Conservation (phyloP, 495 filamentous ascomycete genomes). For the Podospora pseudopauciseta region DNA sequence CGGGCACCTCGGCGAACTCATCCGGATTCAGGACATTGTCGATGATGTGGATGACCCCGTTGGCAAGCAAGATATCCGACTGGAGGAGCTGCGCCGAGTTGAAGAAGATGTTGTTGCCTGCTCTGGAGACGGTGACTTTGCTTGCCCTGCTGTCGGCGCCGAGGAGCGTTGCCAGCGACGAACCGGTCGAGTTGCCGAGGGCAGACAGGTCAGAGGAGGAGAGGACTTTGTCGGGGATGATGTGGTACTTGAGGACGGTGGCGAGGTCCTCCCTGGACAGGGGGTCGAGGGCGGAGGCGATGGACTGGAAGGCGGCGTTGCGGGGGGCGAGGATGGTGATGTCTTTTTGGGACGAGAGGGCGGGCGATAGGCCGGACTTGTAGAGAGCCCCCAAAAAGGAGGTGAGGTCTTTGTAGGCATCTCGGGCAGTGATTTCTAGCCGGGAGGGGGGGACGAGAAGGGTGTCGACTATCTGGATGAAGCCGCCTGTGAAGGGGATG, state of each 20-base stretch:
- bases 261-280: slow-evolving; percentile 44
- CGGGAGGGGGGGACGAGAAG: slow-evolving; percentile 54
- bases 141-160: slow-evolving; percentile 29
- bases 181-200: slow-evolving; percentile 42
- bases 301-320: slow-evolving; percentile 57
- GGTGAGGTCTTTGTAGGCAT: slow-evolving; percentile 48
- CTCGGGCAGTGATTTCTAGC: slow-evolving; percentile 45
- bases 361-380: slow-evolving; percentile 39
- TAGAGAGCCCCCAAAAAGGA: slow-evolving; percentile 51
- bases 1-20: slow-evolving; percentile 41
- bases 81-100: slow-evolving; percentile 53
- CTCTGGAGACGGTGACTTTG: slow-evolving; percentile 9
- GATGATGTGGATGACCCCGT: slow-evolving; percentile 65
- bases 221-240: slow-evolving; percentile 47
- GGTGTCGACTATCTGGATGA: slow-evolving; percentile 59
- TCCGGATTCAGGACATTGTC: slow-evolving; percentile 60
- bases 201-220: slow-evolving; percentile 43
- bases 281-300: slow-evolving; percentile 48
- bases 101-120: slow-evolving; percentile 36
- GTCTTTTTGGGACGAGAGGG: slow-evolving; percentile 40
- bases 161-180: slow-evolving; percentile 34
- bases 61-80: slow-evolving; percentile 58
- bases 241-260: slow-evolving; percentile 52
- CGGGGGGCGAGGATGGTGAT: slow-evolving; percentile 61
- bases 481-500: slow-evolving; percentile 56